Evolutionary conservation across 306 rosid species (phyloP).

Genomic region (Arachis stenosperma): DNA sequence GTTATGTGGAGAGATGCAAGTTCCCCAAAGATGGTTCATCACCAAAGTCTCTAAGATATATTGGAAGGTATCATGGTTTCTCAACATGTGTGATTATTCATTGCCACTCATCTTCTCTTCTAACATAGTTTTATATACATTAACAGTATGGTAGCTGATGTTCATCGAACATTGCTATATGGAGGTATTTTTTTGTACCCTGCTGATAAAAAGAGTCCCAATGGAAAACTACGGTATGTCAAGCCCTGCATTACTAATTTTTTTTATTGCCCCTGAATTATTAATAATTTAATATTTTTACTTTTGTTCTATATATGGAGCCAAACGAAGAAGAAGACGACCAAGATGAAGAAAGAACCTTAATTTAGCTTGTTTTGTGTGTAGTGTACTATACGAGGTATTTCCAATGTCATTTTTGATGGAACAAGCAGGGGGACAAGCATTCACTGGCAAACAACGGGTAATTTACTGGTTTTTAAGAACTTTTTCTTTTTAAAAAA

Average conservation of each 20-base stretch:
- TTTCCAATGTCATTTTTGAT: constrained; percentile 96
- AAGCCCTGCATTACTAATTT: not conserved
- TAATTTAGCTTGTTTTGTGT: not conserved
- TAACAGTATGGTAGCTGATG: constrained; percentile 98
- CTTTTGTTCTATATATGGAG: not conserved
- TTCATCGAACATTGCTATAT: constrained; percentile 96
- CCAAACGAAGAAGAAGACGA: too few species aligned
- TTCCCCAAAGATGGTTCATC: constrained; percentile 86
- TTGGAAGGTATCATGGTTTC: constrained; percentile 76
- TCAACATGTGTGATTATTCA: not conserved
- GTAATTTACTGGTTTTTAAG: constrained; percentile 40
- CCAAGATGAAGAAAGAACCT: not conserved
- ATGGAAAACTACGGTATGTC: constrained; percentile 89
- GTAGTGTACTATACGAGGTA: constrained; percentile 90
- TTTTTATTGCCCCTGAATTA: too few species aligned
- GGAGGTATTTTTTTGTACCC: constrained; percentile 98
- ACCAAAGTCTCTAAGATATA: constrained; percentile 91
- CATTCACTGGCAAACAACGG: constrained; percentile 90
- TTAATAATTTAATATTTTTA: not conserved
- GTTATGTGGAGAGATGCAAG: constrained; percentile 90
- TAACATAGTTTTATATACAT: constrained; percentile 22
- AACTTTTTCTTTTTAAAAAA: too few species aligned
- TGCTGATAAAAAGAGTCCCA: constrained; percentile 95
- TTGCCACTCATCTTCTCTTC: not conserved
- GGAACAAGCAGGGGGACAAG: constrained; percentile 97